Percentiles rank a stretch among this genome's conserved stretches.
These are phyloP conservation scores for Penicillium sp. DNA, from an alignment of 2,329 filamentous ascomycete species.

Conservation along the genomic window DNA sequence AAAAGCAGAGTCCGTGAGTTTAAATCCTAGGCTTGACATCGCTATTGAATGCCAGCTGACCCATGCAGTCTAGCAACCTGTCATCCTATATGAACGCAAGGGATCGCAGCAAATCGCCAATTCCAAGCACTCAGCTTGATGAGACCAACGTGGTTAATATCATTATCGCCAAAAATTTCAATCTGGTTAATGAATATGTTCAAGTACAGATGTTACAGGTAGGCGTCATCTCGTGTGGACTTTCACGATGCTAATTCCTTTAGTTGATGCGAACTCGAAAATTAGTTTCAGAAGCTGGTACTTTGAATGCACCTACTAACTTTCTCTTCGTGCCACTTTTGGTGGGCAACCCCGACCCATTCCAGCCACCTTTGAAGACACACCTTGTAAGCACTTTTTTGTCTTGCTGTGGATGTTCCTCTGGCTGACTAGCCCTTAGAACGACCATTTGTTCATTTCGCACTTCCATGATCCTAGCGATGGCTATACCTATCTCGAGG, in stretches of 20 bases:
- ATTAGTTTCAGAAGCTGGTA: constrained; percentile 67
- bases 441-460: constrained; percentile 80
- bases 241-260: constrained; percentile 12
- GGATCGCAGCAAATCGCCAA: constrained; percentile 19
- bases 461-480: constrained; percentile 72
- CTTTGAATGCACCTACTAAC: constrained; percentile 66
- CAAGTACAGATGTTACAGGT: constrained; percentile 72
- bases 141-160: constrained; percentile 66
- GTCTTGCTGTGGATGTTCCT: neutral
- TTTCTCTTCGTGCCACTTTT: constrained; percentile 79
- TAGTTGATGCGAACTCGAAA: constrained; percentile 73
- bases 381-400: constrained; percentile 35
- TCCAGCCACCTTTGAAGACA: constrained; percentile 32
- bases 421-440: constrained; percentile 37
- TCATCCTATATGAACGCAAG: constrained; percentile 18
- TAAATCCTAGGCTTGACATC: neutral
- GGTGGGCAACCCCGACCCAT: constrained; percentile 28
- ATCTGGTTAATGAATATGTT: constrained; percentile 64
- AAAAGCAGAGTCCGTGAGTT: constrained; percentile 21
- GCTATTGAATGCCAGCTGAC: neutral
- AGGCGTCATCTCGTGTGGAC: constrained; percentile 3
- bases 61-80: constrained; percentile 19
- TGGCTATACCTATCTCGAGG: constrained; percentile 69
- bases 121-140: constrained; percentile 39
- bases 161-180: constrained; percentile 73